Evolutionary conservation across 352 stramenopile species (phyloP).

Genomic region (Pythium grandisporangium): DNA sequence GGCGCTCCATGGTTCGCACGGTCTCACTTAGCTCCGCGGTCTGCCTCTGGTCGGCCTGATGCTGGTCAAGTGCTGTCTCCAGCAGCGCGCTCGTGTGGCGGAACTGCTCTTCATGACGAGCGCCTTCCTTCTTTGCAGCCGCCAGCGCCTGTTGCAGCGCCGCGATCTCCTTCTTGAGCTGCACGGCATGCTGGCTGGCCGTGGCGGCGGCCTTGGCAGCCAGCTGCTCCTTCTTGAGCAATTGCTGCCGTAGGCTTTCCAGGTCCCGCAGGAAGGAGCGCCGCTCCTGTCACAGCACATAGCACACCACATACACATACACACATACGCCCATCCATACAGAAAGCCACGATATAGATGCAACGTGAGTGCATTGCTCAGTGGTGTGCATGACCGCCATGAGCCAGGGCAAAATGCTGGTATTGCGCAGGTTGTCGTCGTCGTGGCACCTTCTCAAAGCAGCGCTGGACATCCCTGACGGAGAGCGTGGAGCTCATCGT

Average conservation of each 20-base stretch:
- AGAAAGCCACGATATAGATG: too few relatives aligned
- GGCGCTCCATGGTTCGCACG: constrained; percentile 46
- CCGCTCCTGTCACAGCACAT: constrained; percentile 30
- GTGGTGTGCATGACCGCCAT: too few relatives aligned
- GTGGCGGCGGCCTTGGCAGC: constrained; percentile 30
- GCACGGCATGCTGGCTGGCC: constrained; percentile 52
- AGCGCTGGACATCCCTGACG: constrained; percentile 65
- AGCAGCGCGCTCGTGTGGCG: constrained; percentile 61
- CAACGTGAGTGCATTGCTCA: too few relatives aligned
- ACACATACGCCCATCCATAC: too few relatives aligned
- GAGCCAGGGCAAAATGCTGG: too few relatives aligned
- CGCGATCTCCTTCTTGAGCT: constrained; percentile 75
- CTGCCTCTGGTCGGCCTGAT: constrained; percentile 55
- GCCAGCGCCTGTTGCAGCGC: constrained; percentile 31
- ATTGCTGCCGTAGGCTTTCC: constrained; percentile 60
- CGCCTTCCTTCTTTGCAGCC: constrained; percentile 34
- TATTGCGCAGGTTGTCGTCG: background rate
- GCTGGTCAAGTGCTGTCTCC: constrained; percentile 64
- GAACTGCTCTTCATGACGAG: constrained; percentile 40
- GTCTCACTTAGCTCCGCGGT: constrained; percentile 34
- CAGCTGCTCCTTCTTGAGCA: constrained; percentile 66
- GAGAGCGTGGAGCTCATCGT: constrained; percentile 27
- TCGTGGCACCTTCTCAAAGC: constrained; percentile 63
- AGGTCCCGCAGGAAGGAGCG: constrained; percentile 55
- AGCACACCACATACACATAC: too few relatives aligned